Evolutionary conservation across 768 basidiomycete genomes (phyloP), one percentile per base, ranked within the genome.

Genomic region (Porpolomopsis calyptriformis): DNA sequence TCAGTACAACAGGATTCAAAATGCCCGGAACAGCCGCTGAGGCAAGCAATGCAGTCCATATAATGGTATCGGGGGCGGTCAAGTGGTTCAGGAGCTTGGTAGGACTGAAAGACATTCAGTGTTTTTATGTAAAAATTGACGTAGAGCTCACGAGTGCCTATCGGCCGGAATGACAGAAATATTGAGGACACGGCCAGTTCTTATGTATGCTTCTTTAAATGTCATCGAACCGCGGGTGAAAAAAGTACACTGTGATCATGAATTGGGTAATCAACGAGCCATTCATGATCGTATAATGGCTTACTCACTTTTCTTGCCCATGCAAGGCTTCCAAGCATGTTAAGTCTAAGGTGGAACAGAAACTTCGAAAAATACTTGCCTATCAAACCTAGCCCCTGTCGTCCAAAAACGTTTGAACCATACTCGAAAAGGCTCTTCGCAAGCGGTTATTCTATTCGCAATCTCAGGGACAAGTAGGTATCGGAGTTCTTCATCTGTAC

Each of bases 1-100:
- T 87, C 45, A 99, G 64, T 0, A 92, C 91, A 12, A 98, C 94
- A 4, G 94, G 91, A 54, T 96, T 93, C 34, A 97, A 61, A 53
- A 97, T 94, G 0, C 94, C 91, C 0, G 93, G 94, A 2, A 96
- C 93, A 19, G 94, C 93, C 2, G 93, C 92, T 4, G 89, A 91
- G 4, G 91, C 90, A 34, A 94, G 65, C 29, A 87, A 55, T 2
- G 84, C 82, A 36, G 76, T 81, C 85, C 84, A 88, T 45, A 87
- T 85, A 16, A 87, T 68, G 2, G 83, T 85, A 60, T 98, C 87
- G 0, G 96, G 96, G n/a, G 92, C 86, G 16, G 91, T 93, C 50
- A 97, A 76, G 57, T 96, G 91, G 60, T 98, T 99, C 9, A 99
- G 70, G 2, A 99, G 66, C 63, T 97, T 97, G 2, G 96, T 97